phyloP scores from a whole-genome alignment of 169 alveolate species.

The Besnoitia besnoiti region DNA sequence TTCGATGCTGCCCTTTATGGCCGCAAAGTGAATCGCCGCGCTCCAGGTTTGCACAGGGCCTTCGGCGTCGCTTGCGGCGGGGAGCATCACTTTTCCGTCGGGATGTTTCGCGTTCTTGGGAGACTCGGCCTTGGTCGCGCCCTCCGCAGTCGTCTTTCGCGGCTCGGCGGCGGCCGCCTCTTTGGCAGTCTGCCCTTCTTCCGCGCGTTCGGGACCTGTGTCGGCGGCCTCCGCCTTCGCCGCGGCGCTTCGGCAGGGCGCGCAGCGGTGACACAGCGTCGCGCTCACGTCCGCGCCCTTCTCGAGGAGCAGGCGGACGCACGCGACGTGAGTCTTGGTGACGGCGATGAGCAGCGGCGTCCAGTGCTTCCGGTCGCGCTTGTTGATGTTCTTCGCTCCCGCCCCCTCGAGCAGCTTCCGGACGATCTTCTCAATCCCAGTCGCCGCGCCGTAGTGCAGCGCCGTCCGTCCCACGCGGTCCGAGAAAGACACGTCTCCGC shows the following conservation, averaged over 20 bases:
- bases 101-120: not conserved
- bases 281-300: slow-evolving; percentile 71
- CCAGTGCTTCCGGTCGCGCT: slow-evolving; percentile 72
- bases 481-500: slow-evolving; percentile 54
- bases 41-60: slow-evolving; percentile 68
- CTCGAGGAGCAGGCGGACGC: slow-evolving; percentile 71
- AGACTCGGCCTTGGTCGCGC: not conserved
- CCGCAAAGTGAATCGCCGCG: slow-evolving; percentile 79
- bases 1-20: slow-evolving; percentile 72
- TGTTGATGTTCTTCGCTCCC: slow-evolving; percentile 57
- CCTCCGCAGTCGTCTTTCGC: not conserved
- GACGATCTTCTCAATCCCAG: slow-evolving; percentile 72
- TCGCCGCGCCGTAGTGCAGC: slow-evolving; percentile 78
- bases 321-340: slow-evolving; percentile 72
- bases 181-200: not conserved
- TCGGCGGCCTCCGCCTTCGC: not conserved
- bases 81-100: not conserved
- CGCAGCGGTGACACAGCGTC: slow-evolving; percentile 75
- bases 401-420: slow-evolving; percentile 67
- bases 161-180: slow-evolving; percentile 1
- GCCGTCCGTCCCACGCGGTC: slow-evolving; percentile 77
- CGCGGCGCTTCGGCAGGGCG: slow-evolving; percentile 73
- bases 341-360: slow-evolving; percentile 80
- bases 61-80: not conserved
- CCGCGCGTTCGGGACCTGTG: not conserved